Evolutionary conservation across 1,139 yeast species (phyloP).

Genomic region (Tardiomyces digboiensis): DNA sequence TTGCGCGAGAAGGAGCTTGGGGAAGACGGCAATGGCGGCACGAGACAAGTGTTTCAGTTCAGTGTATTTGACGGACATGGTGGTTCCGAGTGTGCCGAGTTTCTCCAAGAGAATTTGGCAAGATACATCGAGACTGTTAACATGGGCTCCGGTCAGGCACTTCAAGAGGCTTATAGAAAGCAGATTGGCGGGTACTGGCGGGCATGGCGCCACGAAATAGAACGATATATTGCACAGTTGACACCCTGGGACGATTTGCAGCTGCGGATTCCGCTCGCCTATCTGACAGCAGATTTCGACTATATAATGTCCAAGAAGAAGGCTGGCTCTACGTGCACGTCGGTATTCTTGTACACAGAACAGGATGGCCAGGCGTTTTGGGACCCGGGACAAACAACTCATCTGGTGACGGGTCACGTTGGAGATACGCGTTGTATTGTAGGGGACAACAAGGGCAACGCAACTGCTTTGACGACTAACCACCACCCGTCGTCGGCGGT

Average conservation of each 20-base stretch:
- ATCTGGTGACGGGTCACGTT: slow-evolving; percentile 77
- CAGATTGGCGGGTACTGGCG: slow-evolving; percentile 84
- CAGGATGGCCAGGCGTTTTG: slow-evolving; percentile 43
- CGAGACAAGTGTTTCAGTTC: slow-evolving; percentile 46
- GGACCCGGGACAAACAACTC: slow-evolving; percentile 57
- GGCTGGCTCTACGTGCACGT: slow-evolving; percentile 81
- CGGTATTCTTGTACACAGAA: slow-evolving; percentile 52
- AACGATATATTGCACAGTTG: slow-evolving; percentile 27
- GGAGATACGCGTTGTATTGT: slow-evolving; percentile 91
- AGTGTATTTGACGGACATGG: slow-evolving; percentile 94
- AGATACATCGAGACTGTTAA: slow-evolving; percentile 42
- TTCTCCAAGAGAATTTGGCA: slow-evolving; percentile 45
- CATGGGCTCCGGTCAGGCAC: slow-evolving; percentile 29
- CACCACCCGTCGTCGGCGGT: slow-evolving; percentile 86
- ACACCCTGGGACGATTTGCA: slow-evolving; percentile 44
- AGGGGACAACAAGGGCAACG: slow-evolving; percentile 50
- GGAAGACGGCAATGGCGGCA: slow-evolving; percentile 11
- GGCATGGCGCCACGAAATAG: slow-evolving; percentile 50
- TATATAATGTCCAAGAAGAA: slow-evolving; percentile 22
- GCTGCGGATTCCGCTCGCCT: slow-evolving; percentile 52
- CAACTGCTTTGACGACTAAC: slow-evolving; percentile 64
- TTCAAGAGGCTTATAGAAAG: slow-evolving; percentile 44
- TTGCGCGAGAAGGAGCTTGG: slow-evolving; percentile 10
- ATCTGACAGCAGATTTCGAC: slow-evolving; percentile 48
- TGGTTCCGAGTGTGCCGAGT: slow-evolving; percentile 63